phyloP scores from a whole-genome alignment of 2,329 filamentous ascomycete species.

The Aspergillus proliferans region DNA sequence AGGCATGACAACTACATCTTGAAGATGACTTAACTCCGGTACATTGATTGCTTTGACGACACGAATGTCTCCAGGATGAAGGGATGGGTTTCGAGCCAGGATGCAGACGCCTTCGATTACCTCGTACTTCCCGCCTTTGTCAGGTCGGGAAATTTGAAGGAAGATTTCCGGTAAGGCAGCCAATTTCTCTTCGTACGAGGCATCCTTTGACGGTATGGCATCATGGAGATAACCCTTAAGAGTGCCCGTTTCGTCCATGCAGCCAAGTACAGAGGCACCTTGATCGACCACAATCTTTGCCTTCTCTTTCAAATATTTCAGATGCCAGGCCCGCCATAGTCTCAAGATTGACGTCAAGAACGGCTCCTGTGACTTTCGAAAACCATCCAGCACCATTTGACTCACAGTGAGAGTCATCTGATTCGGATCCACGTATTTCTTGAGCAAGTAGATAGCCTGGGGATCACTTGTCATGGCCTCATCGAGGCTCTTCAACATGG shows the following conservation, averaged over 20 bases:
- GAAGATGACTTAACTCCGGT: constrained; percentile 65
- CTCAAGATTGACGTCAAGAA: constrained; percentile 73
- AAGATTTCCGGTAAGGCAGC: constrained; percentile 76
- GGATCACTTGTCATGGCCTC: constrained; percentile 60
- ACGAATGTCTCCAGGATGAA: constrained; percentile 87
- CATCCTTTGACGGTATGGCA: constrained; percentile 31
- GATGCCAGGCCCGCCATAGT: constrained; percentile 82
- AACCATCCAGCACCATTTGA: constrained; percentile 70
- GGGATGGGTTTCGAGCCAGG: constrained; percentile 83
- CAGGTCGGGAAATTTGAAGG: constrained; percentile 64
- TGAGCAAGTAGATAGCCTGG: constrained; percentile 62
- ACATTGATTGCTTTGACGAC: constrained; percentile 78
- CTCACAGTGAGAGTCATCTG: constrained; percentile 69
- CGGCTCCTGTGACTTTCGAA: constrained; percentile 68
- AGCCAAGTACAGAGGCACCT: constrained; percentile 82
- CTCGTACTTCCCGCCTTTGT: constrained; percentile 50
- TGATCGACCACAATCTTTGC: constrained; percentile 74
- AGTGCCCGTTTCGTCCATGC: constrained; percentile 74
- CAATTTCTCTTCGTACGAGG: constrained; percentile 37
- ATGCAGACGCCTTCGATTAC: constrained; percentile 73
- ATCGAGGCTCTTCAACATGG: constrained; percentile 64
- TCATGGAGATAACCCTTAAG: constrained; percentile 64
- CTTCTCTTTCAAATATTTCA: constrained; percentile 89
- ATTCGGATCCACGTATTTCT: constrained; percentile 76
- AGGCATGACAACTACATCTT: constrained; percentile 82